Evolutionary conservation across 2,329 filamentous ascomycete genomes (phyloP).

Genomic region (Monosporascus sp.): DNA sequence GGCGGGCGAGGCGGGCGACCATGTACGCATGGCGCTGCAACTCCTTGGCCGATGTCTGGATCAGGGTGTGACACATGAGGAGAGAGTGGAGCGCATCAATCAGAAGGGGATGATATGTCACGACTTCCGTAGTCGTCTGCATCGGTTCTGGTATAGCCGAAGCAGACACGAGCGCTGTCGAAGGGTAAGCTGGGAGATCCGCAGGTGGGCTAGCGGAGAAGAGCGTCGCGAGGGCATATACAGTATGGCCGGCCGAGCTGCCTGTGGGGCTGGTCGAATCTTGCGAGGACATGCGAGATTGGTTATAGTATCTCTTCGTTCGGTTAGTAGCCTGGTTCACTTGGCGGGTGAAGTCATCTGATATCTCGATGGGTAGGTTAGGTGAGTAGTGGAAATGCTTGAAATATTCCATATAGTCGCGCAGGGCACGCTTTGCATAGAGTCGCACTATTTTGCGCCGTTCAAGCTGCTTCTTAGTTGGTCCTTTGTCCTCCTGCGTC

Average conservation of each 20-base stretch:
- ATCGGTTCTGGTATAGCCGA: slow-evolving; percentile 22
- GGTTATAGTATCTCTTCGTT: slow-evolving; percentile 22
- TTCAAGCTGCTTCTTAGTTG: slow-evolving; percentile 36
- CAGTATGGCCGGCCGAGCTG: slow-evolving; percentile 28
- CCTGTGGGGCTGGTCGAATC: slow-evolving; percentile 28
- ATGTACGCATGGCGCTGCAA: slow-evolving; percentile 76
- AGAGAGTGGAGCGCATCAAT: slow-evolving; percentile 73
- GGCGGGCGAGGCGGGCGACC: slow-evolving; percentile 66
- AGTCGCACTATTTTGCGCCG: slow-evolving; percentile 64
- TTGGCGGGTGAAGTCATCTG: slow-evolving; percentile 50
- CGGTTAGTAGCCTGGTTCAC: slow-evolving; percentile 46
- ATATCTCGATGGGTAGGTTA: slow-evolving; percentile 54
- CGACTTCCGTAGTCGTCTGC: slow-evolving; percentile 46
- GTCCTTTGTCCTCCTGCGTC: slow-evolving; percentile 10
- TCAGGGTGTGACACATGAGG: slow-evolving; percentile 70
- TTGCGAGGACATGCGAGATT: slow-evolving; percentile 37
- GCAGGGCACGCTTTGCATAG: slow-evolving; percentile 69
- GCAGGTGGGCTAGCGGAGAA: slow-evolving; percentile 63
- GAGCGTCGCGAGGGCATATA: slow-evolving; percentile 52
- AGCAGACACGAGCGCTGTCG: slow-evolving; percentile 29
- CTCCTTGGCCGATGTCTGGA: slow-evolving; percentile 74
- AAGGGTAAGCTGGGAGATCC: slow-evolving; percentile 63
- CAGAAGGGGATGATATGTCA: slow-evolving; percentile 77
- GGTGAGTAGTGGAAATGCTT: slow-evolving; percentile 75
- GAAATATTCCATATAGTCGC: slow-evolving; percentile 69